phyloP scores from a whole-genome alignment of 176 grass and related monocot species.

The Leersia perrieri region DNA sequence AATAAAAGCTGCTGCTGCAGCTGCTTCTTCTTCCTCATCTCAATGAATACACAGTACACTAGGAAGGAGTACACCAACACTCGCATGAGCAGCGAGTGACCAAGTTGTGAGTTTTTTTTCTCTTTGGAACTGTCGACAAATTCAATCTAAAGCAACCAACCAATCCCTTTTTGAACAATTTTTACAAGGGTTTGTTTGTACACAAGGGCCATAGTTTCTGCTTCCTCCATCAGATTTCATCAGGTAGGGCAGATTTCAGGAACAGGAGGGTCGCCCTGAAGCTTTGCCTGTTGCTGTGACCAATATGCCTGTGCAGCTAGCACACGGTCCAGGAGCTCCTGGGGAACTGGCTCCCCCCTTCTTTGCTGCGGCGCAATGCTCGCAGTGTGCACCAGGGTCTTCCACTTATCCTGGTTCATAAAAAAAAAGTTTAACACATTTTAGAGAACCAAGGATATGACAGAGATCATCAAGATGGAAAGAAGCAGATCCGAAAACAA shows the following conservation, averaged over 20 bases:
- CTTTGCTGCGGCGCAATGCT: constrained; percentile 73
- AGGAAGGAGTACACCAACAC: neutral
- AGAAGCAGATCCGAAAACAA: neutral
- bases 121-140: neutral
- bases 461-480: neutral
- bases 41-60: neutral
- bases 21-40: neutral
- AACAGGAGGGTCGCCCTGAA: constrained; percentile 28
- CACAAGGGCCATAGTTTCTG: neutral
- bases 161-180: neutral
- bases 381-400: constrained; percentile 81
- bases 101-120: neutral
- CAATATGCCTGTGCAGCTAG: constrained; percentile 69
- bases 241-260: constrained; percentile 31
- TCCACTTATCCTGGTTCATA: constrained; percentile 78
- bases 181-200: constrained; percentile 3
- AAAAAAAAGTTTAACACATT: neutral
- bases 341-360: constrained; percentile 68
- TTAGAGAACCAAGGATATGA: neutral
- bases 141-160: neutral
- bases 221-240: neutral
- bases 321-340: constrained; percentile 70
- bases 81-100: neutral
- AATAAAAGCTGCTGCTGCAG: neutral
- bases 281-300: constrained; percentile 58